A percentile compares a stretch with the other conserved stretches of the same genome.
Evolutionary conservation across 2,329 filamentous ascomycete genomes (phyloP).

Genomic region (Cordyceps cateniannulata): DNA sequence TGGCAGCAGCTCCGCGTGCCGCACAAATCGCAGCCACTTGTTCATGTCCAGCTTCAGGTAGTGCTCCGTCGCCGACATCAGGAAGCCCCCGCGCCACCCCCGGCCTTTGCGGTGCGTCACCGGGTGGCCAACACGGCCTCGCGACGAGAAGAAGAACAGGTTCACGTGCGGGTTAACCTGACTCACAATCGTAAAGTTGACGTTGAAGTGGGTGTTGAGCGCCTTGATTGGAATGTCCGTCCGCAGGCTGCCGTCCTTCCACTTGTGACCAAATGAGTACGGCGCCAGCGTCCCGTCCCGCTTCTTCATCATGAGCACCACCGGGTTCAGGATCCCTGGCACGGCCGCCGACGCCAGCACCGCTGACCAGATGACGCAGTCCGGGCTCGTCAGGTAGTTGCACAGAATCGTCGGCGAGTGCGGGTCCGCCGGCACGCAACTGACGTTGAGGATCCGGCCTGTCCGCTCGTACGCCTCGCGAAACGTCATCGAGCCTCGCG

Average conservation of each 20-base stretch:
- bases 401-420: slow-evolving; percentile 87
- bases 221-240: slow-evolving; percentile 95
- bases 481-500: slow-evolving; percentile 85
- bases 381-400: slow-evolving; percentile 90
- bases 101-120: slow-evolving; percentile 90
- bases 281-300: slow-evolving; percentile 70
- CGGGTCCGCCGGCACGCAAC: slow-evolving; percentile 91
- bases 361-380: slow-evolving; percentile 98
- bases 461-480: slow-evolving; percentile 90
- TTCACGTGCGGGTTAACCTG: slow-evolving; percentile 97
- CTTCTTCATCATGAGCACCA: slow-evolving; percentile 87
- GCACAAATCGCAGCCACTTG: slow-evolving; percentile 94
- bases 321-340: slow-evolving; percentile 89
- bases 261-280: slow-evolving; percentile 97
- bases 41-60: slow-evolving; percentile 94
- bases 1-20: slow-evolving; percentile 85
- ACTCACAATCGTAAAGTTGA: slow-evolving; percentile 87
- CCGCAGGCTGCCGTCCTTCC: slow-evolving; percentile 92
- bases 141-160: slow-evolving; percentile 95
- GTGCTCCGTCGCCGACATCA: slow-evolving; percentile 87
- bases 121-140: slow-evolving; percentile 84
- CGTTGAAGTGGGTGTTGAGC: slow-evolving; percentile 94
- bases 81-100: slow-evolving; percentile 92
- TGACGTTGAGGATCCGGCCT: slow-evolving; percentile 89
- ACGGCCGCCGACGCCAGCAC: slow-evolving; percentile 93